These are phyloP conservation scores for Diaporthe vaccinii DNA, from an alignment of 2,329 filamentous ascomycete species.

Conservation along the genomic window DNA sequence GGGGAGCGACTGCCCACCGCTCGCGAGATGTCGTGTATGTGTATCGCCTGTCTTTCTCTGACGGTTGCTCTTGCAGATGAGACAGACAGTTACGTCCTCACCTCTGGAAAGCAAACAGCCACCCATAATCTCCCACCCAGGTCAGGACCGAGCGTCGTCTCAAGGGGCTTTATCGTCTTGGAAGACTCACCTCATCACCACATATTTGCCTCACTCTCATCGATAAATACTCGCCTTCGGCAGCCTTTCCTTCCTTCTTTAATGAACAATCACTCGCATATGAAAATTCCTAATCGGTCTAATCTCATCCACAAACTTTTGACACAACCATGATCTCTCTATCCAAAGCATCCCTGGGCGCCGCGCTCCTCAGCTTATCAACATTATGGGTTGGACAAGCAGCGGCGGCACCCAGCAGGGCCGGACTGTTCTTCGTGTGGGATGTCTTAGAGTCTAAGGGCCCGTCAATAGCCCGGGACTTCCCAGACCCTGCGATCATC, in stretches of 20 bases:
- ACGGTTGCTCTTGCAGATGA: constrained; percentile 29
- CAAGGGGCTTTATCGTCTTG: not conserved
- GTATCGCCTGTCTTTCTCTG: constrained; percentile 6
- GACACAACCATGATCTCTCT: constrained; percentile 26
- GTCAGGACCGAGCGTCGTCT: constrained; percentile 24
- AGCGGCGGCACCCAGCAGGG: constrained; percentile 13
- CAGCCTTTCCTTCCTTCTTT: not conserved
- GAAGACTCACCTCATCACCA: constrained; percentile 4
- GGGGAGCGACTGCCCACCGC: constrained; percentile 27
- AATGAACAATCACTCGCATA: not conserved
- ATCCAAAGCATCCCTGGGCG: constrained; percentile 2
- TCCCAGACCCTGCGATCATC: constrained; percentile 68
- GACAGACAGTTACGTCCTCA: constrained; percentile 22
- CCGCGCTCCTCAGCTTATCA: constrained; percentile 26
- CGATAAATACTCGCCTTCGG: constrained; percentile 6
- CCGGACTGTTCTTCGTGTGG: constrained; percentile 20
- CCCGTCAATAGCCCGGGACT: constrained; percentile 53
- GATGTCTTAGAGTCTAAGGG: constrained; percentile 25
- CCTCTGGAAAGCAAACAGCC: constrained; percentile 1
- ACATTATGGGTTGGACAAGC: constrained; percentile 29
- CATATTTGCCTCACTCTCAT: not conserved
- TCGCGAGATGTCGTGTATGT: constrained; percentile 10
- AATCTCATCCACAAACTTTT: not conserved
- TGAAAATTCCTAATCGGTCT: constrained; percentile 11
- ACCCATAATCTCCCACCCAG: not conserved